Base-by-base conservation (phyloP, 257 asterid species). In the Thymus quinquecostatus region DNA sequence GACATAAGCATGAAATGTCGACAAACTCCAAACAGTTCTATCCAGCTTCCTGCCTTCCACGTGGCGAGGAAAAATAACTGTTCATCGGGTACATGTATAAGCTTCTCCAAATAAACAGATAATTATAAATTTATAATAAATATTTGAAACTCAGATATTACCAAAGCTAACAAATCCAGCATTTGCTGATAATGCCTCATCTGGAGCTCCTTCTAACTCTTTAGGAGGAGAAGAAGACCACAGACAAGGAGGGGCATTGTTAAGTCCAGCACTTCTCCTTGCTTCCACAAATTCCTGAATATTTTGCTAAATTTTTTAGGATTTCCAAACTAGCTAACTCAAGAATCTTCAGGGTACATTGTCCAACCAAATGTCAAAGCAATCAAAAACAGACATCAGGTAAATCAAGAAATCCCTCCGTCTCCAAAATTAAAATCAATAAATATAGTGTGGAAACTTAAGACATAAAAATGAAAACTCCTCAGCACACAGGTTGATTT, bases 101-200 rank as follows among this genome's bases (percentile, higher is more conserved):
- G 67, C 72, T 62, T 58, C 74, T 62, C 43, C 40, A 3, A 36
- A 64, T 30, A 57, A 78, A 61, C 21, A 49, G 66, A 60, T 36
- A 58, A 69, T 66, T 12, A 28, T 55, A 75, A 1, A 58, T 66
- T 66, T 12, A 28, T 55, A 75, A 1, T 36, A 82, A 48, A 57
- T 34, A 64, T 65, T 69, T 10, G 10, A 75, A 34, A 56, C 69
- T 60, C 43, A 67, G 54, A 73, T 60, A 72, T 72, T 86, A 94
- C 99, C 97, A 76, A 94, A 94, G 84, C 90, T 91, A 83, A 94
- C 91, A 80, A 86, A 91, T 81, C 99, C 99, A 65, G 96, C 92
- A 81, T 94, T 94, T 76, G 95, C 95, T 61, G 89, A 75, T 81
- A 86, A 86, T 72, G 85, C 84, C 77, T 89, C 95, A 29, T 70